Base-by-base conservation (phyloP, 768 basidiomycete genomes). In the Tricholoma matsutake region DNA sequence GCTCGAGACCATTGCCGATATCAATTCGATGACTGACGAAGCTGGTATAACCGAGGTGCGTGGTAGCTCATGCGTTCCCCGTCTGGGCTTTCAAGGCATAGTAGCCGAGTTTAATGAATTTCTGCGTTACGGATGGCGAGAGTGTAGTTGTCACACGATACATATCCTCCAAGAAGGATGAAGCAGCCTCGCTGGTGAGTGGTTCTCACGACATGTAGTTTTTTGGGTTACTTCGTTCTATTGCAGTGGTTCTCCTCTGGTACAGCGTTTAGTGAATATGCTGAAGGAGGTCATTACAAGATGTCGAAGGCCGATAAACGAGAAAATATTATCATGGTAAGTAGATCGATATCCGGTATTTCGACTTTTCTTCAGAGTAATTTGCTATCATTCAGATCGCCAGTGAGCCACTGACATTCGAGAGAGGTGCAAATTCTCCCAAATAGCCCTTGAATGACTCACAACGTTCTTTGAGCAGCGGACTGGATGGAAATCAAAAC, bases 401-500 rank as follows among this genome's bases (percentile, higher is more conserved):
- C 9, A 92, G 90, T 65, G 96, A 98, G 67, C 97, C 97, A 0
- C 76, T 99, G 49, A 99, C 97, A 0, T 99, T 98, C 67, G 96
- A 99, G 76, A 83, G 95, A 82, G 91, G 91, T 91, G 20, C 16
- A 29, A 34, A 57, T 18, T 73, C 63, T 16, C 18, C 11, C 16
- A 2, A 34, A 54, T 29, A 4, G 56, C 32, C 37, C 54, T 37
- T n/a, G 16, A 47, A 61, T 39, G 51, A 57, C 57, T 51, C 39
- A 55, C 39, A 29, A 63, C 13, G 18, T 64, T 18, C 41, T 55
- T 52, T 39, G 28, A 37, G 43, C 64, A 87, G 93, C 94, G 55
- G 97, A 99, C 72, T 99, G 97, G 97, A 96, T 98, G 89, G 97
- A 98, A 73, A 96, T 99, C 68, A 91, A 90, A 71, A 96, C 94